These are phyloP conservation scores for Inga leiocalycina DNA, from an alignment of 306 rosid genomes.

Conservation along the genomic window DNA sequence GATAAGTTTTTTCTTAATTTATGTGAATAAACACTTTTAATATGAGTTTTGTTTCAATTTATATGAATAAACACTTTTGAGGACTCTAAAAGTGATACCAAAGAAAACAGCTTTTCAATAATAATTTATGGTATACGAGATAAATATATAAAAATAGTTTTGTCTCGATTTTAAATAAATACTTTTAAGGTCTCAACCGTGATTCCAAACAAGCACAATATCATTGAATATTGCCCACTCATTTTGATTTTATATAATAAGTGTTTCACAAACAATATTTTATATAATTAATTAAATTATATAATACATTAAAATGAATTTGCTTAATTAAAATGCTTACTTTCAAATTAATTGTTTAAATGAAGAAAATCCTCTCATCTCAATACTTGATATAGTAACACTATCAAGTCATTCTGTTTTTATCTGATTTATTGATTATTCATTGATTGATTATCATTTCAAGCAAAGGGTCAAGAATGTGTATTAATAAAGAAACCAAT, in stretches of 20 bases:
- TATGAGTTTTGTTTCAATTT: too few relatives aligned
- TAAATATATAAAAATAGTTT: too few relatives aligned
- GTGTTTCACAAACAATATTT: background rate
- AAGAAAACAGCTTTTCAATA: too few relatives aligned
- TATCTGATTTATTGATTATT: background rate
- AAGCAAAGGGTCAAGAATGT: background rate
- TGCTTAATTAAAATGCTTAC: background rate
- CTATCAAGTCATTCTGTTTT: background rate
- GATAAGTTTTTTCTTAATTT: too few relatives aligned
- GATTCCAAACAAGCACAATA: too few relatives aligned
- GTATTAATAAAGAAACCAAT: background rate
- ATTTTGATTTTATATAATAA: background rate
- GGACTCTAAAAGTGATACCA: too few relatives aligned
- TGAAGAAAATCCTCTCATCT: background rate
- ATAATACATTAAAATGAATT: background rate
- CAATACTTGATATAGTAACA: background rate
- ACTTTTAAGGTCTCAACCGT: too few relatives aligned
- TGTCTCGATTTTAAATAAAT: too few relatives aligned
- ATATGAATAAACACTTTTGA: too few relatives aligned
- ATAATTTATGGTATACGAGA: too few relatives aligned
- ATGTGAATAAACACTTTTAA: too few relatives aligned
- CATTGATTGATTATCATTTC: background rate
- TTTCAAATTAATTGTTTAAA: background rate
- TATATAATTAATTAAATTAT: background rate
- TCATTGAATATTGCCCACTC: background rate